phyloP scores from a whole-genome alignment of 139 green algal species.

The Chlorella sorokiniana region DNA sequence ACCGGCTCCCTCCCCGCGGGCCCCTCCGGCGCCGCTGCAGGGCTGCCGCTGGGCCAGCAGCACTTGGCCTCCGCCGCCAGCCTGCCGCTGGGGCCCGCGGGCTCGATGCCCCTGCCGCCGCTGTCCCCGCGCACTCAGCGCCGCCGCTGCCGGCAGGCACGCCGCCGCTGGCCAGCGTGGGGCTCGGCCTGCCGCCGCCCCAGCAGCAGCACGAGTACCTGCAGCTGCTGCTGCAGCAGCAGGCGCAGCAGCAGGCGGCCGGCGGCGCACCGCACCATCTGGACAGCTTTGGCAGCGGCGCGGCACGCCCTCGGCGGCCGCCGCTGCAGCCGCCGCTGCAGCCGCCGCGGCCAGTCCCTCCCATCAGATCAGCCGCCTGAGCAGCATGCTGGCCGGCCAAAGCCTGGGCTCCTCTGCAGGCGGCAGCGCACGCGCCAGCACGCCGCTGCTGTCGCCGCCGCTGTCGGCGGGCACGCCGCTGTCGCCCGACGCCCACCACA shows the following conservation, averaged over 20 bases:
- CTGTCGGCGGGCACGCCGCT: not conserved
- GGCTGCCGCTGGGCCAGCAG: not conserved
- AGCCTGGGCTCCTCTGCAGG: not conserved
- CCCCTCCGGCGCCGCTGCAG: not conserved
- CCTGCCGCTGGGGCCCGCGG: not conserved
- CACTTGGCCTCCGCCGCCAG: not conserved
- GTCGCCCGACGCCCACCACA: not conserved
- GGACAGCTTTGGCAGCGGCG: not conserved
- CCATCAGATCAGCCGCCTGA: conserved; percentile 21
- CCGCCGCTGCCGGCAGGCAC: not conserved
- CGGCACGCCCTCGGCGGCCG: not conserved
- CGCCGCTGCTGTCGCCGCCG: not conserved
- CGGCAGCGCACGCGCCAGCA: not conserved
- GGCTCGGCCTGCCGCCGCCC: not conserved
- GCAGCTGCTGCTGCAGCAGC: conserved; percentile 12
- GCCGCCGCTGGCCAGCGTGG: not conserved
- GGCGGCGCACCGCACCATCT: not conserved
- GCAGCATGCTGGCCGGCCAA: conserved; percentile 28
- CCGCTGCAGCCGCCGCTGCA: not conserved
- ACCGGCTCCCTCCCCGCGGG: conserved; percentile 1
- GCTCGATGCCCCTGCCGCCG: not conserved
- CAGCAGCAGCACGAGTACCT: not conserved
- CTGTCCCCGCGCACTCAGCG: not conserved
- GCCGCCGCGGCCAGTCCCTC: conserved; percentile 1
- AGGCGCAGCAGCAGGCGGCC: conserved; percentile 7